Conservation (phyloP, 1,139 yeast genomes). For the Sugiyamaella pinicola region DNA sequence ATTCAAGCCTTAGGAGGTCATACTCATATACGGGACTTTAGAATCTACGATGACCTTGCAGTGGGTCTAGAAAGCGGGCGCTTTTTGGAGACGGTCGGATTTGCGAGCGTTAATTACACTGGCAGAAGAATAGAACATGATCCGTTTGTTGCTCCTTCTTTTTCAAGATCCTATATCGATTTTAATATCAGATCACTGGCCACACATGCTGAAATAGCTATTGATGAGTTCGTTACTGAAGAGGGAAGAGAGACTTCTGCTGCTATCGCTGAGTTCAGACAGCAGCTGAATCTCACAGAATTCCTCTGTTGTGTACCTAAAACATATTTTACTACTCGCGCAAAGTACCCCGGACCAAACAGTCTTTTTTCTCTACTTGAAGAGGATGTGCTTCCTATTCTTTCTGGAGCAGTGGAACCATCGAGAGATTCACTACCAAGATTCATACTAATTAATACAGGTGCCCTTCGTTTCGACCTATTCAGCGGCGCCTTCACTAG, state of each 20-base stretch:
- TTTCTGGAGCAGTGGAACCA: slow-evolving; percentile 39
- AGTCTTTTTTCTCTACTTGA: slow-evolving; percentile 66
- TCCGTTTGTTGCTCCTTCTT: slow-evolving; percentile 26
- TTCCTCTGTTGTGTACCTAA: slow-evolving; percentile 65
- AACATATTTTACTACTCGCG: slow-evolving; percentile 68
- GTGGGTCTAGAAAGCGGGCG: slow-evolving; percentile 89
- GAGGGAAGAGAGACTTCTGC: slow-evolving; percentile 55
- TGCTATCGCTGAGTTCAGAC: slow-evolving; percentile 51
- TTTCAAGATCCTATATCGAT: slow-evolving; percentile 74
- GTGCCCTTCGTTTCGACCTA: slow-evolving; percentile 85
- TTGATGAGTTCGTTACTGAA: slow-evolving; percentile 43
- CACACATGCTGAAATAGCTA: slow-evolving; percentile 54
- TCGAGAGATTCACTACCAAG: slow-evolving; percentile 48
- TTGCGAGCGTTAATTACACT: slow-evolving; percentile 60
- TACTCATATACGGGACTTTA: slow-evolving; percentile 86
- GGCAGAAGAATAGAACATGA: slow-evolving; percentile 16
- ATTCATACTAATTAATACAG: slow-evolving; percentile 76
- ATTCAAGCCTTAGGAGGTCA: slow-evolving; percentile 96
- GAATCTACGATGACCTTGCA: slow-evolving; percentile 63
- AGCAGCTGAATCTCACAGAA: slow-evolving; percentile 55
- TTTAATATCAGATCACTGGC: slow-evolving; percentile 71
- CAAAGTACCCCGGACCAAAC: slow-evolving; percentile 61
- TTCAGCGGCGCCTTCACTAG: slow-evolving; percentile 82
- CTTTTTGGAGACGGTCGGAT: slow-evolving; percentile 90
- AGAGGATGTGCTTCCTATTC: slow-evolving; percentile 59